Conservation (phyloP, 768 basidiomycete genomes). For the Calocera cornea region DNA sequence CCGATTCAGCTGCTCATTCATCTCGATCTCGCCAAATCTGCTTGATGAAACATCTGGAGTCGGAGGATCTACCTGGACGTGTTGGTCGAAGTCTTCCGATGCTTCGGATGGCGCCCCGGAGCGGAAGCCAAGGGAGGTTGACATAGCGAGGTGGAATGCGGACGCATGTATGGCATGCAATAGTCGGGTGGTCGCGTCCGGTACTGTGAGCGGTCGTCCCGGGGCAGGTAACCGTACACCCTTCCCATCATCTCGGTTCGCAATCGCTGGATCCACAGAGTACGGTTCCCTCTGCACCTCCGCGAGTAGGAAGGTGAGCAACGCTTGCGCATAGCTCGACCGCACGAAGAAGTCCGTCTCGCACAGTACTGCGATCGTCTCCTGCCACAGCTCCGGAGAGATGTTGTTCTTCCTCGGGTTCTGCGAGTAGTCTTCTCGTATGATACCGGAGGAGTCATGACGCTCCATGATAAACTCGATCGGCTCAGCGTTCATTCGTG, state of each 20-base stretch:
- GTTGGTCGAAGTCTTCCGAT: constrained; percentile 17
- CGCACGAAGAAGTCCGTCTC: constrained; percentile 67
- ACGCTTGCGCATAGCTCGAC: constrained; percentile 55
- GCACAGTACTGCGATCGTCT: constrained; percentile 72
- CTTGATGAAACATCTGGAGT: constrained; percentile 26
- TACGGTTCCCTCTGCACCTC: constrained; percentile 51
- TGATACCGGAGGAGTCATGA: not conserved
- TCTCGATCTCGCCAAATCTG: constrained; percentile 3
- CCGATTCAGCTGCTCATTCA: not conserved
- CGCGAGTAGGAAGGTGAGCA: constrained; percentile 61
- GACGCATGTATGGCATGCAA: constrained; percentile 72
- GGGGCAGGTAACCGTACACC: not conserved
- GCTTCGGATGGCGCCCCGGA: constrained; percentile 12
- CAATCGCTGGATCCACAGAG: constrained; percentile 31
- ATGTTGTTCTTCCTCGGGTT: constrained; percentile 30
- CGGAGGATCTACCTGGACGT: constrained; percentile 10
- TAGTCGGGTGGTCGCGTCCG: constrained; percentile 51
- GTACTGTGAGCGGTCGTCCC: not conserved
- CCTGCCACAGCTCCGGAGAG: constrained; percentile 79
- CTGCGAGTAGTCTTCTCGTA: not conserved
- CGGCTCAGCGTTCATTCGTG: not conserved
- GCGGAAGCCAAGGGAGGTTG: constrained; percentile 43
- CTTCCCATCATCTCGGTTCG: constrained; percentile 23
- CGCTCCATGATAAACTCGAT: not conserved
- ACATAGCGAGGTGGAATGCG: constrained; percentile 62